Evolutionary conservation across 129 eudicot species (phyloP), one percentile per base, ranked within the genome.

Genomic region (Oenanthe sinensis): DNA sequence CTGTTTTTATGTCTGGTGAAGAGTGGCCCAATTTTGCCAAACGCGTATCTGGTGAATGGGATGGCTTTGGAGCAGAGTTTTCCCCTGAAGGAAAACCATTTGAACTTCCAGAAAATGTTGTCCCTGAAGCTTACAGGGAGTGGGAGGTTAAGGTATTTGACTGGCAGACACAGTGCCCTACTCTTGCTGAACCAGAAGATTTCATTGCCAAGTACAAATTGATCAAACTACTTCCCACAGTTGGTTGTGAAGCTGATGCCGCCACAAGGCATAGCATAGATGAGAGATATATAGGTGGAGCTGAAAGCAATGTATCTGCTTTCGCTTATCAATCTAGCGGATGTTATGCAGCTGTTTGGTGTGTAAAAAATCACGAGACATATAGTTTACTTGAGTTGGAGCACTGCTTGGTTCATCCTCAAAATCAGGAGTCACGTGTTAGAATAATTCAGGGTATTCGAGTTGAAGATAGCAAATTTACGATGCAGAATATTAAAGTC

Each of bases 161-260:
- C 83, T 96, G 99, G 99, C 99, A 90, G 76, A 96, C 97, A 26
- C 99, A 96, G 65, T 96, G 97, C 83, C 97, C 97, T 1, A 95
- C 97, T 60, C 87, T 92, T 2, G 97, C 97, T 22, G 89, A 83
- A 39, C 82, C 86, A 14, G 79, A 85, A 14, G 77, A 81, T 75
- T 22, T 73, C 6, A 73, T 85, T 28, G 84, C 86, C 43, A 54
- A 81, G 19, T 96, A 92, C 87, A 96, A 90, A 76, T 71, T 85
- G 60, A 78, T 96, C 20, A 90, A 83, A 80, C 85, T 96, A 75
- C 97, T 96, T 49, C 99, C 99, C 9, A 92, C 99, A 1, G 99
- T 92, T 11, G 99, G 99, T 3, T 96, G 99, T 78, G 99, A 96
- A 79, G 97, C 99, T 19, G 99, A 92, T 87, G 97, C 99, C 7